phyloP scores from a whole-genome alignment of 306 rosid genomes.

The Parietaria judaica region DNA sequence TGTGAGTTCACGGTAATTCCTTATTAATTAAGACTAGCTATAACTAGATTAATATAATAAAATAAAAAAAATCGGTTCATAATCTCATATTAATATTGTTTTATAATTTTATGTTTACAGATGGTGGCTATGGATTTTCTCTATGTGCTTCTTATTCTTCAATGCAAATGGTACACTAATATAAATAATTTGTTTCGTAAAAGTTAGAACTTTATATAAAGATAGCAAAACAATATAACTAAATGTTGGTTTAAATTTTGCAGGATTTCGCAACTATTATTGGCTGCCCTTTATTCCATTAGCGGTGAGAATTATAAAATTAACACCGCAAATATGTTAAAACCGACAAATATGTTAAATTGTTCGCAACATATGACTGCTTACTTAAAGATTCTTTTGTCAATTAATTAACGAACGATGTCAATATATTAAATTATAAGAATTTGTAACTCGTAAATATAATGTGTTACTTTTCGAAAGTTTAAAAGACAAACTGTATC shows the following conservation, averaged over 20 bases:
- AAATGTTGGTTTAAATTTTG: constrained; percentile 1
- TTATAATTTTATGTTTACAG: constrained; percentile 24
- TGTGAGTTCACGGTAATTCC: constrained; percentile 36
- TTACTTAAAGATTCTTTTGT: no score
- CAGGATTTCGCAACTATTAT: constrained; percentile 35
- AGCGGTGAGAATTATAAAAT: constrained; percentile 26
- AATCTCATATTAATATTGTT: background rate
- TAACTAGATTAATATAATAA: background rate
- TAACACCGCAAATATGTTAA: background rate
- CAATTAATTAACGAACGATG: no score
- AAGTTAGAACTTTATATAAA: background rate
- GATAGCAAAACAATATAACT: background rate
- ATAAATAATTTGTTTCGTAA: background rate
- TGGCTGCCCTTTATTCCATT: constrained; percentile 59
- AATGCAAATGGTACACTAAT: constrained; percentile 36
- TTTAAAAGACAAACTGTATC: no score
- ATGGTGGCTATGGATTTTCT: constrained; percentile 61
- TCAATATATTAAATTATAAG: no score
- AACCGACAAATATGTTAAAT: no score
- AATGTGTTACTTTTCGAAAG: no score
- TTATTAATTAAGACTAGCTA: background rate
- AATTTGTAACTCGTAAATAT: no score
- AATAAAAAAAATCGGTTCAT: background rate
- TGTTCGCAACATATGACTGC: no score
- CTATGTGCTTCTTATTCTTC: constrained; percentile 35